These are phyloP conservation scores for Nannochloropsis gaditana DNA, from an alignment of 108 stramenopile genomes.

Conservation along the genomic window DNA sequence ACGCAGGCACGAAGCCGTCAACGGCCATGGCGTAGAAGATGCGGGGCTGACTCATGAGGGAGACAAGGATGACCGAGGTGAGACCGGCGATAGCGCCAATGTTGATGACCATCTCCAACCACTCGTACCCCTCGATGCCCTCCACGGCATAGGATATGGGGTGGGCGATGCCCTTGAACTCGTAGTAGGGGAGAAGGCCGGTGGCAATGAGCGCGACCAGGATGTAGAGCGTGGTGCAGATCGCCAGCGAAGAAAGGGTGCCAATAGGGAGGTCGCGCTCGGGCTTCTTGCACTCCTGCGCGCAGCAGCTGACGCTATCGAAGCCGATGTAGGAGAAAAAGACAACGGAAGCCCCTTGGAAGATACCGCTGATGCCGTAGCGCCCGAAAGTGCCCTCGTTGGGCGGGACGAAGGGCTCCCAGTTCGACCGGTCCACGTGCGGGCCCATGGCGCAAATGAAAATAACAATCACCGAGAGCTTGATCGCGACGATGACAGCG, in stretches of 20 bases:
- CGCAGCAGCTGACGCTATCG: background rate
- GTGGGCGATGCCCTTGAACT: background rate
- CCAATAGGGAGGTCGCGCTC: background rate
- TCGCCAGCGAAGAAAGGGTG: background rate
- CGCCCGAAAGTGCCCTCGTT: conserved; percentile 4
- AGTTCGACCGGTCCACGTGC: background rate
- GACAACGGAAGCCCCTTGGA: background rate
- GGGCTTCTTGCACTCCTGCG: background rate
- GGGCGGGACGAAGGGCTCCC: background rate
- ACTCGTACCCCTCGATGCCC: background rate
- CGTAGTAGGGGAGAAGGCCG: background rate
- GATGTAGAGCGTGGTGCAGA: background rate
- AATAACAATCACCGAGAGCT: background rate
- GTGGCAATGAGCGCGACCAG: background rate
- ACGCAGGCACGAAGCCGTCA: conserved; percentile 72
- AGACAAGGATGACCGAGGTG: conserved; percentile 78
- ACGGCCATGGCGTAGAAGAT: conserved; percentile 71
- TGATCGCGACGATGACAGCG: background rate
- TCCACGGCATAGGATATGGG: conserved; percentile 11
- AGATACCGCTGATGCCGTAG: background rate
- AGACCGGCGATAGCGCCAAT: conserved; percentile 74
- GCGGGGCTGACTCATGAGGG: conserved; percentile 77
- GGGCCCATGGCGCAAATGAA: background rate
- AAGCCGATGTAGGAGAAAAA: background rate
- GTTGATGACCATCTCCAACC: conserved; percentile 28